A percentile compares a stretch with the other conserved stretches of the same genome.
These are phyloP conservation scores for Trichophyton verrucosum DNA, from an alignment of 2,329 filamentous ascomycete species.

Conservation along the genomic window DNA sequence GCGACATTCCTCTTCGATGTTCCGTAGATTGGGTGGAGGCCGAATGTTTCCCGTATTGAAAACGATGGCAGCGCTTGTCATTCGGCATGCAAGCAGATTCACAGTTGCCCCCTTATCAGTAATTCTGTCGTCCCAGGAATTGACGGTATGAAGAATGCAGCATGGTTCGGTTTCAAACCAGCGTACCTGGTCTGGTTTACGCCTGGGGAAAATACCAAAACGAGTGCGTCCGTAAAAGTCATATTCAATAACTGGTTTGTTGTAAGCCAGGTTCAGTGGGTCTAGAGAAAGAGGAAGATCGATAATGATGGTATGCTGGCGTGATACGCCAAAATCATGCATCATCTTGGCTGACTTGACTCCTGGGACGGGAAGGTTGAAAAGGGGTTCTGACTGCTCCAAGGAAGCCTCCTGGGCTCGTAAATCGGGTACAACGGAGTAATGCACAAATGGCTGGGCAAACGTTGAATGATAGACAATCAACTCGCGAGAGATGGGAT, in stretches of 20 bases:
- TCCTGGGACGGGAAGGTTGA: conserved; percentile 49
- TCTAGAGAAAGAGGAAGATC: conserved; percentile 56
- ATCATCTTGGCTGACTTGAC: conserved; percentile 57
- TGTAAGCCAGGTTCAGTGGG: conserved; percentile 48
- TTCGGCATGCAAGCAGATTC: conserved; percentile 53
- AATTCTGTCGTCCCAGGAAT: conserved; percentile 50
- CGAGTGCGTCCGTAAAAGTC: conserved; percentile 39
- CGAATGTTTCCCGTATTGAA: conserved; percentile 53
- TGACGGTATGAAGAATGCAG: conserved; percentile 61
- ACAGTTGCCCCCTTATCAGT: conserved; percentile 32
- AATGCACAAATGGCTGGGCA: conserved; percentile 52
- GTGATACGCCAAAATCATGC: conserved; percentile 62
- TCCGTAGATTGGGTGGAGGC: conserved; percentile 30
- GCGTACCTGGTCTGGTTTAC: conserved; percentile 42
- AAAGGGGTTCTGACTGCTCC: conserved; percentile 20
- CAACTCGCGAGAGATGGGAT: conserved; percentile 52
- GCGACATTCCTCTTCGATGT: conserved; percentile 51
- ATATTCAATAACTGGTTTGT: conserved; percentile 40
- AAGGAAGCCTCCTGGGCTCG: conserved; percentile 16
- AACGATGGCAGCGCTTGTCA: conserved; percentile 53
- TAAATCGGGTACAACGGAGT: conserved; percentile 44
- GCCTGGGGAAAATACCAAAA: conserved; percentile 56
- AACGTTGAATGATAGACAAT: conserved; percentile 57
- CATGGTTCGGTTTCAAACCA: conserved; percentile 59
- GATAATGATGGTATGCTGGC: conserved; percentile 51